A percentile compares a stretch with the other conserved stretches of the same genome.
Conservation (phyloP, 2,329 filamentous ascomycete genomes). For the Rhynchosporium secalis region DNA sequence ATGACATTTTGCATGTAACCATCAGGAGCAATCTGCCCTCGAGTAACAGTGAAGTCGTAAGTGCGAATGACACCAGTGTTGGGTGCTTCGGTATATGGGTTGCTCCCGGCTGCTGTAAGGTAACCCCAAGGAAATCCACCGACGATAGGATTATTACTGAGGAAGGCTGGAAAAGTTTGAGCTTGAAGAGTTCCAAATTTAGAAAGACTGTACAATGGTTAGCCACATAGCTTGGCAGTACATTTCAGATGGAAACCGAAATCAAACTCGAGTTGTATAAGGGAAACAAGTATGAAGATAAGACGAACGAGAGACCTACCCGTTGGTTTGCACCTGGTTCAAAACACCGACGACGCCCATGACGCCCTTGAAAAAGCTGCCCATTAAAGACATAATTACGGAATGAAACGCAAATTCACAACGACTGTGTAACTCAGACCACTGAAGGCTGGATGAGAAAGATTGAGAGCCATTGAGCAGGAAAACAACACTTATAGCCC, state of each 20-base stretch:
- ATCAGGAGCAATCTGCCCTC: conserved; percentile 42
- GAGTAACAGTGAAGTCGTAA: conserved; percentile 39
- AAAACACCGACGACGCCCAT: conserved; percentile 25
- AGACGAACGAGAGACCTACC: conserved; percentile 23
- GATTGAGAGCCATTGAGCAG: conserved; percentile 26
- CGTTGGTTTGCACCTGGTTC: conserved; percentile 33
- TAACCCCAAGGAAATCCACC: conserved; percentile 55
- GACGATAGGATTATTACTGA: conserved; percentile 51
- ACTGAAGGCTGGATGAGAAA: conserved; percentile 19
- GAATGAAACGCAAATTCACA: neutral
- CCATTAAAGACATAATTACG: conserved; percentile 25
- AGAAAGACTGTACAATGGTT: conserved; percentile 15
- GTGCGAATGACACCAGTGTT: conserved; percentile 43
- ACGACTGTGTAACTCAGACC: conserved; percentile 7
- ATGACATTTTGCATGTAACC: conserved; percentile 54
- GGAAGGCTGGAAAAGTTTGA: conserved; percentile 43
- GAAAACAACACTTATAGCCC: conserved; percentile 19
- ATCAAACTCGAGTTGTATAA: neutral
- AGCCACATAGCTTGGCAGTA: conserved; percentile 2
- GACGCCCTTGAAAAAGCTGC: conserved; percentile 21
- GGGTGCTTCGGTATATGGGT: conserved; percentile 42
- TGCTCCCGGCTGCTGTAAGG: conserved; percentile 42
- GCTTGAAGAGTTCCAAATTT: conserved; percentile 31
- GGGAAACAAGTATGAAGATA: neutral
- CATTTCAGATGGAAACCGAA: neutral